These are phyloP conservation scores for Candida boleticola DNA, from an alignment of 805 yeast species.

Conservation along the genomic window DNA sequence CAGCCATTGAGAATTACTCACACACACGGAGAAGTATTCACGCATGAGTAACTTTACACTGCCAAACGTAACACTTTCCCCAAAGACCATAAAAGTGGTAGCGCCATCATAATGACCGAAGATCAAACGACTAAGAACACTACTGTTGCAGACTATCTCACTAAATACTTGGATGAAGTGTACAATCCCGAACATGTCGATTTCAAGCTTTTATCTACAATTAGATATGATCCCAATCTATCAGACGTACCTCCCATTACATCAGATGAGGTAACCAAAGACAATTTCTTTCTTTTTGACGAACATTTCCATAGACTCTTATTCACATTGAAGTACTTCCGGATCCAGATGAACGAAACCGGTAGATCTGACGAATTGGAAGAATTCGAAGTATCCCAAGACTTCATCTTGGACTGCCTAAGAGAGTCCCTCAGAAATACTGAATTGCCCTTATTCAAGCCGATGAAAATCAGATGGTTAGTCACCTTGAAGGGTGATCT, in stretches of 20 bases:
- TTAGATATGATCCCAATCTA: slow-evolving; percentile 71
- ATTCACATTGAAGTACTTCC: slow-evolving; percentile 53
- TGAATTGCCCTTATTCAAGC: slow-evolving; percentile 17
- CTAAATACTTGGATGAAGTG: slow-evolving; percentile 7
- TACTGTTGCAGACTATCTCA: neutral
- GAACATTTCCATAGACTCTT: slow-evolving; percentile 63
- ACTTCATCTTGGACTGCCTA: slow-evolving; percentile 36
- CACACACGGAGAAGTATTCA: too few species aligned
- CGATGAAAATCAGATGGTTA: slow-evolving; percentile 35
- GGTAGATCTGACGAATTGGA: slow-evolving; percentile 28
- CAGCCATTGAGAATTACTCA: too few species aligned
- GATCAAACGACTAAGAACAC: neutral
- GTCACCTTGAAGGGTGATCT: slow-evolving; percentile 26
- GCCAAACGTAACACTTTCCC: too few species aligned
- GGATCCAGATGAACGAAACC: slow-evolving; percentile 7
- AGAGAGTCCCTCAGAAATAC: slow-evolving; percentile 24
- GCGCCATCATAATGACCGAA: neutral
- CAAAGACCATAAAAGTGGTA: too few species aligned
- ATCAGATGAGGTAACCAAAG: slow-evolving; percentile 19
- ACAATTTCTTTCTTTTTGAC: slow-evolving; percentile 58
- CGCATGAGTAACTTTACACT: too few species aligned
- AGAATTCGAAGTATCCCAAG: slow-evolving; percentile 37
- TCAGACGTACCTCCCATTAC: slow-evolving; percentile 24
- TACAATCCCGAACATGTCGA: slow-evolving; percentile 19
- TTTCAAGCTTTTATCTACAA: slow-evolving; percentile 65